Evolutionary conservation across 306 rosid genomes (phyloP).

Genomic region (Rosa multiflora): DNA sequence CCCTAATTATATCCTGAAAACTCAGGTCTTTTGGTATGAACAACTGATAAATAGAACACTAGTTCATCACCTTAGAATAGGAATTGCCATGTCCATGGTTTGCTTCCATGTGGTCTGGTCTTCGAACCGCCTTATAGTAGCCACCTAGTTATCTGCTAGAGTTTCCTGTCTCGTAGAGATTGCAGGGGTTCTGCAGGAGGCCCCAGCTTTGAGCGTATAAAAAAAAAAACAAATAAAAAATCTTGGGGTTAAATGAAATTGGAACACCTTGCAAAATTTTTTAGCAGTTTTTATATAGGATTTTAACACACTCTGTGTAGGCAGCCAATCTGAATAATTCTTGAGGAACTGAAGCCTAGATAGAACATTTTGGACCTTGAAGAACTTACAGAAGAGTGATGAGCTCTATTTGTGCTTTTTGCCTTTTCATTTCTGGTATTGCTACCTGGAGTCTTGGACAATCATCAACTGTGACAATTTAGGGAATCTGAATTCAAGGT

Average conservation of each 20-base stretch:
- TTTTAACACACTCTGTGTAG: no score
- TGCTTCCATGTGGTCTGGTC: neutral
- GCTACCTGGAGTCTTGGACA: neutral
- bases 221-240: neutral
- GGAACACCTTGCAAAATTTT: neutral
- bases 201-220: neutral
- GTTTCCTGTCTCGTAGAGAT: neutral
- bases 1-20: neutral
- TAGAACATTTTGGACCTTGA: neutral
- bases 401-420: neutral
- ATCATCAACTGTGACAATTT: neutral
- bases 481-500: neutral
- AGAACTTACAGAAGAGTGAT: neutral
- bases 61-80: neutral
- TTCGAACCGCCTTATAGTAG: neutral
- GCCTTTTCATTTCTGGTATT: neutral
- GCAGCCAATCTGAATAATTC: neutral
- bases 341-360: constrained; percentile 2
- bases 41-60: neutral
- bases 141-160: neutral
- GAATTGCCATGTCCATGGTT: neutral
- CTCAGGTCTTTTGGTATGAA: neutral
- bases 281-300: neutral
- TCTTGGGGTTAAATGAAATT: neutral
- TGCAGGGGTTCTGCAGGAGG: neutral